Evolutionary conservation across 2,329 filamentous ascomycete species (phyloP).

Genomic region (Colletotrichum navitas): DNA sequence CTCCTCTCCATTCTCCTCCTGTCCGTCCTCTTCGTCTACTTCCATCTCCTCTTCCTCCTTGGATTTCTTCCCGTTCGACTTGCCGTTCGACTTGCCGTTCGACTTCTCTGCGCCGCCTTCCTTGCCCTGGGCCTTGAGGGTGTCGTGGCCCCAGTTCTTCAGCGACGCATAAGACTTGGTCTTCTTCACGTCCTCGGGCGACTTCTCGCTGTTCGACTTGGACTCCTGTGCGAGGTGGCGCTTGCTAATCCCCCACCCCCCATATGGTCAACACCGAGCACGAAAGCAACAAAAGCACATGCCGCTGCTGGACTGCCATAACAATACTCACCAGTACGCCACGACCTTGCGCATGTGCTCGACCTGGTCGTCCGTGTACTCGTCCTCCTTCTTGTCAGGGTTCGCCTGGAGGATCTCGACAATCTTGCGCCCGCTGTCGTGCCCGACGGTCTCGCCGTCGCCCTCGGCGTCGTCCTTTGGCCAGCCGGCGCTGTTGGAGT

Average conservation of each 20-base stretch:
- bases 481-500: slow-evolving; percentile 71
- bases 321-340: slow-evolving; percentile 64
- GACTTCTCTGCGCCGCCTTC: slow-evolving; percentile 31
- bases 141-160: slow-evolving; percentile 73
- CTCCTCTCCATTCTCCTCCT: slow-evolving; percentile 46
- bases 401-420: slow-evolving; percentile 73
- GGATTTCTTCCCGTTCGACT: no score
- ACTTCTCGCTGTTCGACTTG: slow-evolving; percentile 67
- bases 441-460: slow-evolving; percentile 72
- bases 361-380: slow-evolving; percentile 68
- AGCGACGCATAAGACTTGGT: slow-evolving; percentile 69
- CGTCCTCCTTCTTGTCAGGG: slow-evolving; percentile 65
- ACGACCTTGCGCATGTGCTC: slow-evolving; percentile 74
- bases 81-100: slow-evolving; percentile 14
- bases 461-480: slow-evolving; percentile 65
- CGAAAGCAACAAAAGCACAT: not conserved
- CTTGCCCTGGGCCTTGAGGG: slow-evolving; percentile 55
- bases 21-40: slow-evolving; percentile 16
- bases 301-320: not conserved
- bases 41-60: slow-evolving; percentile 46
- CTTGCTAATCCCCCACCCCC: slow-evolving; percentile 56
- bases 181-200: slow-evolving; percentile 58
- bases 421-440: slow-evolving; percentile 73
- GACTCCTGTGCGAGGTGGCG: slow-evolving; percentile 75
- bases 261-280: not conserved